Conservation (phyloP, 176 grass and related monocot genomes). For the Avena eriantha region DNA sequence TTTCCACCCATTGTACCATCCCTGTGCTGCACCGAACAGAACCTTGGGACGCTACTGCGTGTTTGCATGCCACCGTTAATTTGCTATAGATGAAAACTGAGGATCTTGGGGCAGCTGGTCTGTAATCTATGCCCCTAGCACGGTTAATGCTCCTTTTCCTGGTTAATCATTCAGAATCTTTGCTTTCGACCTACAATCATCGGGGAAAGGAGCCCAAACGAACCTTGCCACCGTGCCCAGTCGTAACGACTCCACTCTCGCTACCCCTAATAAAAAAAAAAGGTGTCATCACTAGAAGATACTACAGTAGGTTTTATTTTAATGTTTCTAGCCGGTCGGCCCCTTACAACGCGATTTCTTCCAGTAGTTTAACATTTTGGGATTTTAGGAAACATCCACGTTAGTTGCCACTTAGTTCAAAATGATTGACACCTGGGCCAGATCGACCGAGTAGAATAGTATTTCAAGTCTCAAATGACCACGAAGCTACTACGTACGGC, state of each 20-base stretch:
- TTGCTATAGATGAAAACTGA: not conserved
- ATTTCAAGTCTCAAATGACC: constrained; percentile 26
- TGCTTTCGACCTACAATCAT: constrained; percentile 20
- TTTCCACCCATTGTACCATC: too few species aligned
- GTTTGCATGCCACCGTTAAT: not conserved
- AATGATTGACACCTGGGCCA: not conserved
- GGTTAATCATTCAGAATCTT: not conserved
- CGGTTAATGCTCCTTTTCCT: not conserved
- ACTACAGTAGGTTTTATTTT: not conserved
- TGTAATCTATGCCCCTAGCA: not conserved
- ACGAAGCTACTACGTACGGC: not conserved
- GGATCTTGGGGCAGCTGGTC: not conserved
- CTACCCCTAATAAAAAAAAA: not conserved
- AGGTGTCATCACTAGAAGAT: not conserved
- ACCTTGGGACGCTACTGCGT: too few species aligned
- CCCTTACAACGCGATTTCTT: constrained; percentile 30
- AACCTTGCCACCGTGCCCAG: not conserved
- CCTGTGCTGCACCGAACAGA: too few species aligned
- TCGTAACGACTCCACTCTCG: constrained; percentile 34
- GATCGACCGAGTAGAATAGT: too few species aligned
- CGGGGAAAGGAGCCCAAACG: not conserved
- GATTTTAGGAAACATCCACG: not conserved
- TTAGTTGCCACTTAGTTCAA: not conserved
- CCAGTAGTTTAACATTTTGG: not conserved
- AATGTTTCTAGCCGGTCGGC: not conserved